Evolutionary conservation across 805 yeast genomes (phyloP), one percentile per base, ranked within the genome.

Genomic region (Barnettozyma salicaria): DNA sequence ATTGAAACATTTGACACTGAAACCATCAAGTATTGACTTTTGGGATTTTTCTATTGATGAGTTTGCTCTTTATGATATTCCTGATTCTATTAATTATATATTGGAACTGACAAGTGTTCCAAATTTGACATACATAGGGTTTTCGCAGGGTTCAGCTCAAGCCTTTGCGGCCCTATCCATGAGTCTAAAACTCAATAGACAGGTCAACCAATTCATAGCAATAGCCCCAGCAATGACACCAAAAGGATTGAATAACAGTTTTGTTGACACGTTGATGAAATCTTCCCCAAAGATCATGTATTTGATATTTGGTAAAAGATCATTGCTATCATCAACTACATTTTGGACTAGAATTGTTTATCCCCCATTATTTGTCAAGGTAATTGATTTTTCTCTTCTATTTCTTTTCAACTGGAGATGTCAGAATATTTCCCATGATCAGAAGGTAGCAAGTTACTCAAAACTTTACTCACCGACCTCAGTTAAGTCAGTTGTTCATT

Each of bases 181-280:
- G 13, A 76, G 78, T 52, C 78, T 80, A 7, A 66, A 68, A 3
- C 65, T 89, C 39, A 85, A 84, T 56, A 48, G 58, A 8, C 70
- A 72, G 45, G 64, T 77, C 28, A 62, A 67, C 12, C 59, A 58
- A 35, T 80, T 89, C 44, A 75, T 89, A 39, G 96, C 95, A 2
- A 72, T 89, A 30, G 85, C 96, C 1, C 97, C 97, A 0, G 97
- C 97, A 1, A 81, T 90, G 71, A 81, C 95, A 0, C 97, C 97
- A 0, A 80, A 78, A 30, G 92, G 95, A 2, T 65, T 89, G 27
- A 77, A 79, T 44, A 84, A 89, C 44, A 74, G 78, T 51, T 63
- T 90, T 29, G 78, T 85, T 16, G 90, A 85, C 52, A 70, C 83
- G 1, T 64, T 90, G 32, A 74, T 85, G 43, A 74, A 81, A 30